Percentiles rank a stretch among this genome's conserved stretches.
phyloP scores from a whole-genome alignment of 2,329 filamentous ascomycete species.

The Sclerotinia glacialis region DNA sequence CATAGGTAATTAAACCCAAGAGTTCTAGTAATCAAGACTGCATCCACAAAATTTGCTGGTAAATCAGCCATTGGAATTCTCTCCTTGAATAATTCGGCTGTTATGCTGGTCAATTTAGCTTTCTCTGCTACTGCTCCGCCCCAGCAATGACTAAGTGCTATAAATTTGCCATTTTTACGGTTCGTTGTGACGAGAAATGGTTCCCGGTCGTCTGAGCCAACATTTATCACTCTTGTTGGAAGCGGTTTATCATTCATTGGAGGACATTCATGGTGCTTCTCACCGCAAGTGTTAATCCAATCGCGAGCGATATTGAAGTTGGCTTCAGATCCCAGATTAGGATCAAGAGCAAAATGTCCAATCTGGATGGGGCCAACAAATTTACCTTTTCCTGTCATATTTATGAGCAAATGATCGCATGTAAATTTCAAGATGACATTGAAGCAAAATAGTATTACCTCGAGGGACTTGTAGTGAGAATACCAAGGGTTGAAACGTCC shows the following conservation, averaged over 20 bases:
- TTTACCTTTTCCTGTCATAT: too few species aligned
- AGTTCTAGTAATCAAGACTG: background rate
- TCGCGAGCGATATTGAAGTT: background rate
- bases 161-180: background rate
- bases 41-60: conserved; percentile 10
- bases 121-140: too few species aligned
- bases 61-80: background rate
- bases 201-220: conserved; percentile 21
- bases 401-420: too few species aligned
- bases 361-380: too few species aligned
- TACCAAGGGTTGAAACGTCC: too few species aligned
- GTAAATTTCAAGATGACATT: too few species aligned
- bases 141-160: conserved; percentile 11
- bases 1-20: conserved; percentile 4
- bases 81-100: background rate
- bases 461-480: too few species aligned
- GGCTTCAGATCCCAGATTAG: background rate
- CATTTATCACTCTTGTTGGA: conserved; percentile 27
- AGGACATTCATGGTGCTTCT: conserved; percentile 14
- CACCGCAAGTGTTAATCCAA: conserved; percentile 20
- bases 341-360: background rate
- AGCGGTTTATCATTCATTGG: background rate
- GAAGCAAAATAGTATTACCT: too few species aligned
- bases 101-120: background rate
- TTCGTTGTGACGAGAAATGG: conserved; percentile 1